Percentiles rank a stretch among this genome's conserved stretches.
Conservation (phyloP, 192 early-diverging fungal genomes). For the Entomortierella lignicola region DNA sequence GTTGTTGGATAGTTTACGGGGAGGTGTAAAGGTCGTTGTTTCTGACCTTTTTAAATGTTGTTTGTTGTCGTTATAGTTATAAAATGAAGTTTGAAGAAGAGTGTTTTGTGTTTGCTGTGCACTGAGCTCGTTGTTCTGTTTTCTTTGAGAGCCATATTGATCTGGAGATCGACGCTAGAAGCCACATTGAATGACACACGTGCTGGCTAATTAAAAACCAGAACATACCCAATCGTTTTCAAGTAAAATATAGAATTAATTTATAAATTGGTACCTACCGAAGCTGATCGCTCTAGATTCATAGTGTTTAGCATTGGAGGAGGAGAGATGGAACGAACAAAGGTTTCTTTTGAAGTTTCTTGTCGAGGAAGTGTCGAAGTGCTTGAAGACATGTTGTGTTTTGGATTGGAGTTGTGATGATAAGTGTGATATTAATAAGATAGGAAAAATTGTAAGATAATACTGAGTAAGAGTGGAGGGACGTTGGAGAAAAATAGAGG, state of each 20-base stretch:
- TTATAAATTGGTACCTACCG: slow-evolving; percentile 13
- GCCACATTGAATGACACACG: not conserved
- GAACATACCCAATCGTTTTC: too few relatives aligned
- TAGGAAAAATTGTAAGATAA: not conserved
- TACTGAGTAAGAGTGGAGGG: not conserved
- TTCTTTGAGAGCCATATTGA: not conserved
- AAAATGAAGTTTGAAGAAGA: not conserved
- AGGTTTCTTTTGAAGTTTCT: slow-evolving; percentile 7
- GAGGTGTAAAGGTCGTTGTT: not conserved
- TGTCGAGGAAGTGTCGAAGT: slow-evolving; percentile 10
- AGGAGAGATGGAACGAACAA: not conserved
- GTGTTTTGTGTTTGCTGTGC: not conserved
- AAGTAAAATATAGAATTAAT: too few relatives aligned
- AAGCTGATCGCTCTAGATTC: slow-evolving; percentile 30
- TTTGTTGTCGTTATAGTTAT: not conserved
- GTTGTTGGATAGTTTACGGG: slow-evolving; percentile 16
- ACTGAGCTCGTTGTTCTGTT: not conserved
- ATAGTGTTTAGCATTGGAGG: not conserved
- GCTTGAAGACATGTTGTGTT: slow-evolving; percentile 1
- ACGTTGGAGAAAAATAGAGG: not conserved
- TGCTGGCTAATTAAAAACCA: not conserved
- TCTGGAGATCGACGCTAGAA: not conserved
- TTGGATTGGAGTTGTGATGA: not conserved
- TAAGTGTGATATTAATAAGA: not conserved
- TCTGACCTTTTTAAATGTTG: not conserved